These are phyloP conservation scores for Ceratonia siliqua DNA, from an alignment of 306 rosid species.

Conservation along the genomic window DNA sequence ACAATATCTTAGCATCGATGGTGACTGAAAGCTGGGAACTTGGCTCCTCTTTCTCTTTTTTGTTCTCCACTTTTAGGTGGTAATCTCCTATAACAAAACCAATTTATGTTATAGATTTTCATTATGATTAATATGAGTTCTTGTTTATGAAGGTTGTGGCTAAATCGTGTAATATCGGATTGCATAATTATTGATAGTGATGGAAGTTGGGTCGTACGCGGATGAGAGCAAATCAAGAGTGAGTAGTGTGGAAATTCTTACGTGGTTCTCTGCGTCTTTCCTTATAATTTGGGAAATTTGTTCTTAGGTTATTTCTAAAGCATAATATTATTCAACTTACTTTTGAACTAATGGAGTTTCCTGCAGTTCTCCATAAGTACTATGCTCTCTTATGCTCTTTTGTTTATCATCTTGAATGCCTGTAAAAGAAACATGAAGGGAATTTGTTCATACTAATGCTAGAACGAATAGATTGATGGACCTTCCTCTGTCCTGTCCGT, in stretches of 20 bases:
- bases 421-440: background rate
- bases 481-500: background rate
- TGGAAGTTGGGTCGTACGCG: conserved; percentile 67
- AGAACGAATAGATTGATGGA: background rate
- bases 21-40: background rate
- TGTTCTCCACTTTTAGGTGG: too few species aligned
- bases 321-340: background rate
- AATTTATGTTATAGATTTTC: background rate
- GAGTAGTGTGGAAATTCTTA: conserved; percentile 31
- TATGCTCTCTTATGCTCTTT: background rate
- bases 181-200: conserved; percentile 25
- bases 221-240: conserved; percentile 75
- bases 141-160: background rate
- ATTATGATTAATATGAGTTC: background rate
- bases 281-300: background rate
- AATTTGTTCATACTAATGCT: background rate
- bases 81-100: too few species aligned
- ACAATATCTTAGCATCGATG: too few species aligned
- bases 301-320: background rate
- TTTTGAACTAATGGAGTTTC: background rate
- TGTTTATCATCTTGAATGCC: background rate
- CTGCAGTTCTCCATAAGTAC: background rate
- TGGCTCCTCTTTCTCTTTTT: background rate
- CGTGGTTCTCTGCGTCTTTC: background rate
- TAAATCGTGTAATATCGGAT: background rate